Base-by-base conservation (phyloP, 805 yeast genomes). In the Suhomyces sp. region DNA sequence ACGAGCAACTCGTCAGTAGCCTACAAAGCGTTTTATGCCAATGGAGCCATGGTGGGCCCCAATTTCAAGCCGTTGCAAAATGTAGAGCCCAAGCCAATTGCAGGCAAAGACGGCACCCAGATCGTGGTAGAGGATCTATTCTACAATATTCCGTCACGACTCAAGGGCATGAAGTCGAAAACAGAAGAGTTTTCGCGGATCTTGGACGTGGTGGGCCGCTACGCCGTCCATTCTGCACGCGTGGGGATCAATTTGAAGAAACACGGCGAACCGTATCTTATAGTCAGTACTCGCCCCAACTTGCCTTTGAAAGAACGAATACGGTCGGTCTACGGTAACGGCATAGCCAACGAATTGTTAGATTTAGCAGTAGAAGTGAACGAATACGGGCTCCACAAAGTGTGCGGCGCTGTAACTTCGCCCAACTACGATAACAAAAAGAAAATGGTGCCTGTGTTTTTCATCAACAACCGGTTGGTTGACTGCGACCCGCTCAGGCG, bases 81-180 rank as follows among this genome's bases (percentile, higher is more conserved):
- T n/a, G 35, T 27, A 8, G 67, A 54, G 6, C 65, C 73, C 2
- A 79, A 78, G 56, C 90, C 96, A 0, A 77, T 83, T 1, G 99
- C 99, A 0, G 97, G 98, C 0, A 85, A 81, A 55, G 80, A 77
- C 46, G 99, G 99, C 0, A 94, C 99, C 0, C 90, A 85, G 55
- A 81, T 94, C 27, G 68, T 80, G 0, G 96, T 91, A 6, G 97
- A 91, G 66, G 97, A 94, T 66, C 72, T 94, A 51, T 94, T 94
- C 63, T 94, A 86, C 72, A 94, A 93, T 64, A 82, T 87, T 27
- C 94, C 96, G 0, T 82, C 96, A 0, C 76, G 99, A 47, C 69
- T 87, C 29, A 73, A 86, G 52, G 81, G 96, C 0, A 70, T 92
- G 47, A 77, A 78, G 52, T 78, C 88, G 0, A 75, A 85, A 9